These are phyloP conservation scores for Niebla homalea DNA, from an alignment of 495 filamentous ascomycete species.

Conservation along the genomic window DNA sequence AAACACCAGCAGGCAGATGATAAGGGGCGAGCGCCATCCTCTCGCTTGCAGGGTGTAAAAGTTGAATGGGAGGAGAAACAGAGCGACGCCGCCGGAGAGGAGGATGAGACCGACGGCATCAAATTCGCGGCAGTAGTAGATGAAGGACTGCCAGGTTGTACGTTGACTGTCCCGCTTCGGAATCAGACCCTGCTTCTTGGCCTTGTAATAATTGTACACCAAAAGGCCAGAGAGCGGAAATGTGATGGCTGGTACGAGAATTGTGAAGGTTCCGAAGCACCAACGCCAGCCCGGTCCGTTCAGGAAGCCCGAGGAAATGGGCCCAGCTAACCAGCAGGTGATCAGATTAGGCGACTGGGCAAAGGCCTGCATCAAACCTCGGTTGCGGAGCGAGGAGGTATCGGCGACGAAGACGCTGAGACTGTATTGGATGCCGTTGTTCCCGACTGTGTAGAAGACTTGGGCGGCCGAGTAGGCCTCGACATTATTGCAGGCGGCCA, in stretches of 20 bases:
- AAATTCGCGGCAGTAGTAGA: slow-evolving; percentile 46
- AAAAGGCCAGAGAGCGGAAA: slow-evolving; percentile 41
- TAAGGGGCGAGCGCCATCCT: slow-evolving; percentile 35
- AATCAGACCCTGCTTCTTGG: slow-evolving; percentile 31
- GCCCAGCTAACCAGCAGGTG: slow-evolving; percentile 32
- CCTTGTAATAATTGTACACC: slow-evolving; percentile 45
- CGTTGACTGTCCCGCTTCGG: slow-evolving; percentile 30
- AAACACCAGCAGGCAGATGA: slow-evolving; percentile 46
- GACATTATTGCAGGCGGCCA: slow-evolving; percentile 35
- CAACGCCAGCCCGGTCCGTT: slow-evolving; percentile 45
- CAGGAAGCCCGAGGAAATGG: slow-evolving; percentile 28
- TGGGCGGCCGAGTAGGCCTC: slow-evolving; percentile 34
- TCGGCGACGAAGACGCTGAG: slow-evolving; percentile 54
- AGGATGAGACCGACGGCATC: slow-evolving; percentile 48
- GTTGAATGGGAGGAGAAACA: slow-evolving; percentile 53
- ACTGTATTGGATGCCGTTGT: slow-evolving; percentile 44
- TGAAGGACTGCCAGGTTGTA: slow-evolving; percentile 32
- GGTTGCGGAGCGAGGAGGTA: slow-evolving; percentile 48
- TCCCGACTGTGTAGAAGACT: slow-evolving; percentile 44
- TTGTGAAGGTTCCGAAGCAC: slow-evolving; percentile 49
- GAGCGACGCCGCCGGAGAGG: slow-evolving; percentile 41
- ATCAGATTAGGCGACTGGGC: slow-evolving; percentile 52
- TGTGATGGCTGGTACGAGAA: slow-evolving; percentile 43
- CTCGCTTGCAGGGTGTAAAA: slow-evolving; percentile 32
- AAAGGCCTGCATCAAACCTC: slow-evolving; percentile 49